A percentile compares a stretch with the other conserved stretches of the same genome.
These are phyloP conservation scores for Avicennia marina DNA, from an alignment of 257 asterid species.

Conservation along the genomic window DNA sequence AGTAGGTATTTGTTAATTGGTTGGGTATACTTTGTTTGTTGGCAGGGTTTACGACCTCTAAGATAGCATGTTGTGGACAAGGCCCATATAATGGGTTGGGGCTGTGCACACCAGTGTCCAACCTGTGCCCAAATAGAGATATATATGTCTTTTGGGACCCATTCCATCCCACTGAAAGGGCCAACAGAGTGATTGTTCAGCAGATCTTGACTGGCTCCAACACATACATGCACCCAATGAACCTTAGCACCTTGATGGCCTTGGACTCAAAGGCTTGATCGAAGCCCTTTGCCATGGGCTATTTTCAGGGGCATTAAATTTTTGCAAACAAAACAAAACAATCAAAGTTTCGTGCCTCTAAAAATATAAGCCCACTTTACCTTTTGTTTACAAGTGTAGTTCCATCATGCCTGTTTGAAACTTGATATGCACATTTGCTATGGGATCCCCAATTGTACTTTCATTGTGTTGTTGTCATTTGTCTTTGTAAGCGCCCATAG, in stretches of 20 bases:
- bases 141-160: constrained; percentile 63
- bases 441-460: not conserved
- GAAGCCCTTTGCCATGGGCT: not conserved
- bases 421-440: not conserved
- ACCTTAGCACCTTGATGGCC: constrained; percentile 50
- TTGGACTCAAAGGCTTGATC: constrained; percentile 27
- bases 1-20: not conserved
- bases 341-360: not conserved
- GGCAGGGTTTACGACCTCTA: constrained; percentile 51
- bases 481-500: not conserved
- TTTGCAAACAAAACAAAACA: not conserved
- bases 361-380: no score
- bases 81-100: constrained; percentile 63
- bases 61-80: constrained; percentile 70
- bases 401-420: no score
- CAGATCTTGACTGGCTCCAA: constrained; percentile 43
- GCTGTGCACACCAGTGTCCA: constrained; percentile 43
- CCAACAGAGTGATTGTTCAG: constrained; percentile 42
- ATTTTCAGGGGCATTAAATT: constrained; percentile 1
- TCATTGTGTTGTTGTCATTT: not conserved
- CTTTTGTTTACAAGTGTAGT: no score
- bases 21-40: not conserved
- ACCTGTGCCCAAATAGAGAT: constrained; percentile 58
- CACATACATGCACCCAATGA: constrained; percentile 53
- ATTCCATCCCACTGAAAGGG: constrained; percentile 63